Base-by-base conservation (phyloP, 139 green algal genomes). In the Asterochloris sp. region DNA sequence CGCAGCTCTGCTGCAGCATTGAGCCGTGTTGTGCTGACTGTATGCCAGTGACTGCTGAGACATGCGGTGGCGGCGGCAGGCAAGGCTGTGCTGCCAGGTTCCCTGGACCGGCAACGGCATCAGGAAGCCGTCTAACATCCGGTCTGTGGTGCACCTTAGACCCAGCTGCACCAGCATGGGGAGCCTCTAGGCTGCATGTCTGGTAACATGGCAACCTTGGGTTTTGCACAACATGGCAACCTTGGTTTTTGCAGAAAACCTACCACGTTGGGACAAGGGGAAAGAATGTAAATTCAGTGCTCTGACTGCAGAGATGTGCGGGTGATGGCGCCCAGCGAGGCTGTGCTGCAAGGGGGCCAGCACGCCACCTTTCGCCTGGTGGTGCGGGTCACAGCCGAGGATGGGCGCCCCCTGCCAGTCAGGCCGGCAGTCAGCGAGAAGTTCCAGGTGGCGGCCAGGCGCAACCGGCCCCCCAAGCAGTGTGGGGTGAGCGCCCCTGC, bases 361-460 rank as follows among this genome's bases (percentile, higher is more conserved):
- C 86, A 79, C 54, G 79, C 89, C 29, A 88, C 89, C n/a, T 92
- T 92, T 84, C 81, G 89, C 26, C 85, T 92, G 62, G 62, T 89
- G 27, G 84, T 86, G 23, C 74, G 88, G 27, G 86, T 78, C 10
- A 84, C 90, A 64, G 54, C 71, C 10, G 62, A n/a, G 11, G 76
- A 83, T 15, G 82, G 87, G 24, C 27, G 54, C 8, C 73, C 85
- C 11, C 66, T 83, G 1, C 78, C 75, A 69, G 69, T 92, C 62
- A 24, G 63, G 16, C 87, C 83, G 21, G 88, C 85, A 12, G 82
- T 92, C 1, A 91, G 86, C 0, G 89, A 92, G 79, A 86, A 89
- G 60, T 92, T 92, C 81, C 88, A 92, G 77, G 89, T 92, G 79
- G 87, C 88, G 61, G 90, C 89, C 0, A 88, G 88, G 67, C 86